A percentile compares a stretch with the other conserved stretches of the same genome.
Evolutionary conservation across 1,139 yeast genomes (phyloP).

Genomic region (Geotrichum restrictum): DNA sequence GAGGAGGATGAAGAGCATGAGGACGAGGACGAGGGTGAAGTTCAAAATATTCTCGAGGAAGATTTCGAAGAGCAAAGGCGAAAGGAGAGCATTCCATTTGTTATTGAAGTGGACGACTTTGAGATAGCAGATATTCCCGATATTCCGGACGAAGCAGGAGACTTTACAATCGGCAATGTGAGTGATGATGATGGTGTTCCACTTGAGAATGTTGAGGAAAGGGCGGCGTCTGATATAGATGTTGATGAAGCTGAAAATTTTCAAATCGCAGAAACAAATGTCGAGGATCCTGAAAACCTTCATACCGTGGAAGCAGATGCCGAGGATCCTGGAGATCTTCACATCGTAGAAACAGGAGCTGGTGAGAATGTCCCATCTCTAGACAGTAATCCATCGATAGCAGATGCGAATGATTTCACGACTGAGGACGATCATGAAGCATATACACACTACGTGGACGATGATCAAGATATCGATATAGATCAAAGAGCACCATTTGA

Average conservation of each 20-base stretch:
- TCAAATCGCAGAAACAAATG: too few relatives aligned
- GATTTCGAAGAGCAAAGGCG: slow-evolving; percentile 2
- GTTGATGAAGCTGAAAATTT: neutral
- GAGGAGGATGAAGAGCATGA: neutral
- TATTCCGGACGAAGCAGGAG: slow-evolving; percentile 8
- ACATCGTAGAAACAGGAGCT: neutral
- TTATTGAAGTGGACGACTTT: slow-evolving; percentile 17
- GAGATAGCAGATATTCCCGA: slow-evolving; percentile 10
- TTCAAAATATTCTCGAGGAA: neutral
- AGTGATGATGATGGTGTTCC: neutral
- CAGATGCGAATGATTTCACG: neutral
- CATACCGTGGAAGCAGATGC: neutral
- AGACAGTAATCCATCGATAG: neutral
- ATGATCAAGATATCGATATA: neutral
- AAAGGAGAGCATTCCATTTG: slow-evolving; percentile 19
- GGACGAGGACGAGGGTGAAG: slow-evolving; percentile 1
- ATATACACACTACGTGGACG: slow-evolving; percentile 10
- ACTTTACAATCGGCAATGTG: slow-evolving; percentile 6
- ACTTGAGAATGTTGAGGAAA: neutral
- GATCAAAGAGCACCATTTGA: neutral
- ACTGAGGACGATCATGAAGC: slow-evolving; percentile 17
- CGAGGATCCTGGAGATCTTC: neutral
- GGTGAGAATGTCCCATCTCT: neutral
- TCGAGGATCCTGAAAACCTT: too few relatives aligned
- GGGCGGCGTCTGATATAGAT: neutral